Percentiles rank a stretch among this genome's conserved stretches.
phyloP scores from a whole-genome alignment of 345 rosid species.

The Trapa bicornis region DNA sequence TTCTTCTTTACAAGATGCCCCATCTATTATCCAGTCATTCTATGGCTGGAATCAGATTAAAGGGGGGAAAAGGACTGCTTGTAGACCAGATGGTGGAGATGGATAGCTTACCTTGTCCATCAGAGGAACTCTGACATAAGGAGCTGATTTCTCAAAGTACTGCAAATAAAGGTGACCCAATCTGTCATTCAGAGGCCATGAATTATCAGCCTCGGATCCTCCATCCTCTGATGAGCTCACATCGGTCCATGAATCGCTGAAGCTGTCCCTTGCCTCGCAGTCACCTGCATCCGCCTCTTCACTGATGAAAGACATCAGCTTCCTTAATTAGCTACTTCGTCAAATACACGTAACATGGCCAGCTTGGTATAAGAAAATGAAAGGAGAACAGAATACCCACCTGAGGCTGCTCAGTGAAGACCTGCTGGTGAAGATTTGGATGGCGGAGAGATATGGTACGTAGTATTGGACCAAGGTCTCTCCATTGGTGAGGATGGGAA shows the following conservation, averaged over 20 bases:
- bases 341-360: neutral
- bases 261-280: slow-evolving; percentile 66
- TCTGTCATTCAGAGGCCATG: slow-evolving; percentile 53
- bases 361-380: neutral
- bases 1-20: neutral
- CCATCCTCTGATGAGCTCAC: slow-evolving; percentile 87
- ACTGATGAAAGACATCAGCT: slow-evolving; percentile 22
- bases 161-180: slow-evolving; percentile 68
- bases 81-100: neutral
- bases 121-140: slow-evolving; percentile 89
- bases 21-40: neutral
- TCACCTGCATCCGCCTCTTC: slow-evolving; percentile 75
- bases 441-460: slow-evolving; percentile 94
- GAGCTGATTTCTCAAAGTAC: slow-evolving; percentile 86
- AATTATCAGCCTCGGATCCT: slow-evolving; percentile 55
- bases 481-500: slow-evolving; percentile 56
- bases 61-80: neutral
- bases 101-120: slow-evolving; percentile 70
- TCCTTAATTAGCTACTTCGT: neutral
- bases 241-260: slow-evolving; percentile 74
- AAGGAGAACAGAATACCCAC: slow-evolving; percentile 16
- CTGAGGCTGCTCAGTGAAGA: slow-evolving; percentile 57
- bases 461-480: slow-evolving; percentile 90
- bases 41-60: neutral
- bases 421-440: slow-evolving; percentile 81